Conservation (phyloP, 371 early-diverging fungal species). For the Mortierella polycephala region DNA sequence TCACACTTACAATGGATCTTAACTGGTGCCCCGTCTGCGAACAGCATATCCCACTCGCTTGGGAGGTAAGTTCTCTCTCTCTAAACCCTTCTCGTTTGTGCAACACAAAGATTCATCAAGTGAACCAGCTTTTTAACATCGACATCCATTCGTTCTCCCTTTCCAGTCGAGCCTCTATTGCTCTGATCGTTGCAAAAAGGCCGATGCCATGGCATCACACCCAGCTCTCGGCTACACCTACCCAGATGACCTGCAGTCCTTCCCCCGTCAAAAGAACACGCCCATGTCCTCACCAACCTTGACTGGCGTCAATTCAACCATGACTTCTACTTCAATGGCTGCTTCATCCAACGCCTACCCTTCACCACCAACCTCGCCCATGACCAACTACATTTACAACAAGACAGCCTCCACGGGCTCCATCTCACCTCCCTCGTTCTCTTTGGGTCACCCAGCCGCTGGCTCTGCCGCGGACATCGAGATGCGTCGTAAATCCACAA, state of each 20-base stretch:
- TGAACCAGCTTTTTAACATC: too few relatives aligned
- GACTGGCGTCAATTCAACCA: background rate
- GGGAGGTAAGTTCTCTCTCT: conserved; percentile 37
- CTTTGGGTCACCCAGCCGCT: conserved; percentile 37
- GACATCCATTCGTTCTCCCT: background rate
- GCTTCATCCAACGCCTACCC: conserved; percentile 27
- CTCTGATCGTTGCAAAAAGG: conserved; percentile 51
- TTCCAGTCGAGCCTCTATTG: conserved; percentile 47
- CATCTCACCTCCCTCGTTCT: conserved; percentile 43
- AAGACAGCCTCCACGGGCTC: conserved; percentile 33
- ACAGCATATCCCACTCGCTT: conserved; percentile 54
- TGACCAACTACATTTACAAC: conserved; percentile 49
- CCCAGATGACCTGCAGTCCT: conserved; percentile 29
- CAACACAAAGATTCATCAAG: too few relatives aligned
- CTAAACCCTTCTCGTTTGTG: background rate
- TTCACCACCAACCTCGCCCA: conserved; percentile 49
- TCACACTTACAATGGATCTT: conserved; percentile 32
- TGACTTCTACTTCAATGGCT: background rate
- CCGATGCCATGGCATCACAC: conserved; percentile 41
- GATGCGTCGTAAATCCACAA: conserved; percentile 46
- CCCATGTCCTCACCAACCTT: conserved; percentile 51
- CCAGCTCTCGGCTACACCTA: conserved; percentile 32
- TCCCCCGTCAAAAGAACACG: conserved; percentile 21
- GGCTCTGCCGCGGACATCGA: conserved; percentile 16
- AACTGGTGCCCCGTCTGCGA: conserved; percentile 56